Conservation (phyloP, 108 stramenopile genomes). For the Nitzschia sp. region DNA sequence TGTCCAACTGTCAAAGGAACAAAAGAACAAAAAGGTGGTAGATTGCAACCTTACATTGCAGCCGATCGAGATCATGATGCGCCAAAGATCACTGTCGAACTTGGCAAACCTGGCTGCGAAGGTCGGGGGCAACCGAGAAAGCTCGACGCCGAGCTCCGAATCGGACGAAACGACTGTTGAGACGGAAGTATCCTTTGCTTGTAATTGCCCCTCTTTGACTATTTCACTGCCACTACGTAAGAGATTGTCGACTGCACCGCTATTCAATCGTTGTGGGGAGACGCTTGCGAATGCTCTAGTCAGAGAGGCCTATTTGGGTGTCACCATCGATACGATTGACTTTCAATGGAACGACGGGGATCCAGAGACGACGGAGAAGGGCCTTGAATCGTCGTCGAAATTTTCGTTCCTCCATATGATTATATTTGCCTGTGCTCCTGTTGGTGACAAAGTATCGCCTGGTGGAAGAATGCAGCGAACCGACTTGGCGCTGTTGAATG, state of each 20-base stretch:
- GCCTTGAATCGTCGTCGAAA: background rate
- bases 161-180: background rate
- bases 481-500: slow-evolving; percentile 25
- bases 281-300: background rate
- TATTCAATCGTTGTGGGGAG: slow-evolving; percentile 27
- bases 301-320: slow-evolving; percentile 12
- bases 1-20: slow-evolving; percentile 17
- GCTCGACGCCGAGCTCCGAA: background rate
- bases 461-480: slow-evolving; percentile 23
- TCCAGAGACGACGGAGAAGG: background rate
- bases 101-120: slow-evolving; percentile 23
- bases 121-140: background rate
- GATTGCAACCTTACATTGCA: slow-evolving; percentile 42
- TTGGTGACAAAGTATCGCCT: slow-evolving; percentile 6
- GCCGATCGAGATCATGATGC: slow-evolving; percentile 52
- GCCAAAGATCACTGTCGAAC: slow-evolving; percentile 40
- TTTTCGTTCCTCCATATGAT: slow-evolving; percentile 13
- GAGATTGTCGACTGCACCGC: slow-evolving; percentile 3
- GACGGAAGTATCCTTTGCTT: background rate
- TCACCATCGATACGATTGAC: slow-evolving; percentile 12
- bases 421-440: slow-evolving; percentile 25
- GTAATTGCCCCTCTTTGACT: slow-evolving; percentile 26
- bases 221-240: slow-evolving; percentile 18
- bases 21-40: background rate
- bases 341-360: slow-evolving; percentile 7